phyloP scores from a whole-genome alignment of 768 basidiomycete species.

The Lactarius sanguifluus region DNA sequence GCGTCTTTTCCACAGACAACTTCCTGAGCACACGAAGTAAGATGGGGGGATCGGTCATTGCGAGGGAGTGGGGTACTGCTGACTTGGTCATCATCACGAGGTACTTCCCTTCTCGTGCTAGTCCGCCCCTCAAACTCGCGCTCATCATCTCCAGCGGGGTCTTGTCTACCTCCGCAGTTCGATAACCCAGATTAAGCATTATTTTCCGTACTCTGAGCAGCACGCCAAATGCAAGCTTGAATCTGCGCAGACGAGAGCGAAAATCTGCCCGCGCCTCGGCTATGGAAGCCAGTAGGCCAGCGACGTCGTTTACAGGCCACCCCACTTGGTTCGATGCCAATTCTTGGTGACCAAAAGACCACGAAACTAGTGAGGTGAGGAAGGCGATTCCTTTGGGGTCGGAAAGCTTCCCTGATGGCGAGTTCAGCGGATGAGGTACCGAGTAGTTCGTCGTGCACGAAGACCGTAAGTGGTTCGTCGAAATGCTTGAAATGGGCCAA shows the following conservation, averaged over 20 bases:
- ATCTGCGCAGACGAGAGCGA: slow-evolving; percentile 33
- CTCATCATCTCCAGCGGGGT: slow-evolving; percentile 43
- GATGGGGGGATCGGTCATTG: background rate
- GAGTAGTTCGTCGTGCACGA: slow-evolving; percentile 37
- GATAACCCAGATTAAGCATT: slow-evolving; percentile 44
- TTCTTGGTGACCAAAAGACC: slow-evolving; percentile 28
- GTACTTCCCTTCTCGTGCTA: slow-evolving; percentile 45
- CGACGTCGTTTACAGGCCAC: slow-evolving; percentile 35
- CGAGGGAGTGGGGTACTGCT: slow-evolving; percentile 26
- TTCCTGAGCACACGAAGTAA: slow-evolving; percentile 39
- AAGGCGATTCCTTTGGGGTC: slow-evolving; percentile 35
- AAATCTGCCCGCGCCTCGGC: slow-evolving; percentile 43
- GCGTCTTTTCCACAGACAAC: slow-evolving; percentile 38
- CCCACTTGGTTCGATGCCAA: slow-evolving; percentile 15
- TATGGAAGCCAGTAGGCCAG: slow-evolving; percentile 38
- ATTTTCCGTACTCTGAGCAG: slow-evolving; percentile 46
- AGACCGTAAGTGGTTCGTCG: slow-evolving; percentile 53
- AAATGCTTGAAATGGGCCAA: slow-evolving; percentile 73
- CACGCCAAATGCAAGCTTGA: slow-evolving; percentile 52
- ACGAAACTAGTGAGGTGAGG: slow-evolving; percentile 35
- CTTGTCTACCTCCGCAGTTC: slow-evolving; percentile 33
- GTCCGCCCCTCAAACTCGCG: slow-evolving; percentile 45
- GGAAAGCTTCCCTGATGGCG: slow-evolving; percentile 22
- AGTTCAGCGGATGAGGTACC: slow-evolving; percentile 14
- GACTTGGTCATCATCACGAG: slow-evolving; percentile 52